Evolutionary conservation across 1,284 basidiomycete species (phyloP), one percentile per base, ranked within the genome.

Genomic region (Volvariella volvacea): DNA sequence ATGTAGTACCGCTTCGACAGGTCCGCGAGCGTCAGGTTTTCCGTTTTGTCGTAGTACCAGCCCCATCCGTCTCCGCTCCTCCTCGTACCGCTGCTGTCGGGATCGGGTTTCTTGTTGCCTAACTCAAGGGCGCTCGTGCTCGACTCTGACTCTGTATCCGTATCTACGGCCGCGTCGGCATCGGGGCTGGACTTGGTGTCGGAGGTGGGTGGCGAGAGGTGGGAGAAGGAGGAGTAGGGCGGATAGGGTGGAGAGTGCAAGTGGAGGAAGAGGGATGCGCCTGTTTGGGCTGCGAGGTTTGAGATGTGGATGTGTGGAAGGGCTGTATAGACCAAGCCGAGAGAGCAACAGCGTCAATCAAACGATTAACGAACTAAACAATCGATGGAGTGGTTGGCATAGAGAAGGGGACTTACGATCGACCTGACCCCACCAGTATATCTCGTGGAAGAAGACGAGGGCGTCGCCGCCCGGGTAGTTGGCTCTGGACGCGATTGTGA

Each of bases 391-490:
- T 32, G 17, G 34, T 41, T 33, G 62, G 49, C 38, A 58, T 60
- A 60, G 28, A 52, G 45, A 19, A 6, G 47, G n/a, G 59, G 19
- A 36, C 34, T 16, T 36, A 36, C 34, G 34, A 36, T 15, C 14
- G 15, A 36, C 19, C 15, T 20, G 34, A 20, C 19, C 34, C 14
- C 14, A 36, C 34, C 19, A 16, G 52, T 63, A 56, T 67, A 73
- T 21, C 64, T 59, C 31, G 51, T 95, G 88, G 51, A 95, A 77
- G 0, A 60, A 54, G 2, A 59, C 56, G 42, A 96, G 67, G 0
- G 92, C 88, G 4, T 73, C 62, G 0, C 95, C 95, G 1, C 95
- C 95, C 0, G 95, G 93, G 57, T 99, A 98, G 63, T 98, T 99
- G 43, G 62, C 60, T 33, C 74, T 70, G 3, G 89, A 91, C 1